These are phyloP conservation scores for Yamadazyma oceani DNA, from an alignment of 1,139 yeast genomes.

Conservation along the genomic window DNA sequence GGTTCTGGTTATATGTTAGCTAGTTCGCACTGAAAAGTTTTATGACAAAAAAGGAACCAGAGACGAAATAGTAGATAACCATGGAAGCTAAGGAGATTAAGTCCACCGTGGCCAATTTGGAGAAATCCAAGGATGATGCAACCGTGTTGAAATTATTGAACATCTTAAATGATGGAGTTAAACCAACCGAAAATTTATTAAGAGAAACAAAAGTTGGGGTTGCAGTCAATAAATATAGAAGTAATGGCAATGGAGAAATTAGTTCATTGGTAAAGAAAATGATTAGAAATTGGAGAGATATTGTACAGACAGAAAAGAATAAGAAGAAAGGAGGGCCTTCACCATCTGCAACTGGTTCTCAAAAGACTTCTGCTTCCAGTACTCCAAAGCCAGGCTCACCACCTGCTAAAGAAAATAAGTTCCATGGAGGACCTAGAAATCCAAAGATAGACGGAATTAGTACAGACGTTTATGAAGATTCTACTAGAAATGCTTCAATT, in stretches of 20 bases:
- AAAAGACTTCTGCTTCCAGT: conserved; percentile 1
- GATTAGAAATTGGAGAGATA: conserved; percentile 88
- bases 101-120: conserved; percentile 68
- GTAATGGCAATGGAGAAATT: conserved; percentile 66
- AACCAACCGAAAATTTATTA: conserved; percentile 80
- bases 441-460: conserved; percentile 80
- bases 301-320: conserved; percentile 74
- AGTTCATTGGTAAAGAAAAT: conserved; percentile 73
- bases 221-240: conserved; percentile 84
- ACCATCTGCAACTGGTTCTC: too few species aligned
- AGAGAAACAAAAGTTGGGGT: conserved; percentile 98
- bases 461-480: conserved; percentile 65
- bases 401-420: conserved; percentile 18
- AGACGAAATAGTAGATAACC: conserved; percentile 1
- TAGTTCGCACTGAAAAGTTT: conserved; percentile 1
- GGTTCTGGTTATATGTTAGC: too few species aligned
- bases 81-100: conserved; percentile 79
- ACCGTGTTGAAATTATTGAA: conserved; percentile 67
- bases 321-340: conserved; percentile 24
- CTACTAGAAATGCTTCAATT: conserved; percentile 82
- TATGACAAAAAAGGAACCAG: not conserved
- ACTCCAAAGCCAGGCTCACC: conserved; percentile 5
- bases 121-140: conserved; percentile 68
- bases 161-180: conserved; percentile 67
- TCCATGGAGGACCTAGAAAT: conserved; percentile 58